Evolutionary conservation across 2,329 filamentous ascomycete genomes (phyloP), one percentile per base, ranked within the genome.

Genomic region (Grosmannia clavigera): DNA sequence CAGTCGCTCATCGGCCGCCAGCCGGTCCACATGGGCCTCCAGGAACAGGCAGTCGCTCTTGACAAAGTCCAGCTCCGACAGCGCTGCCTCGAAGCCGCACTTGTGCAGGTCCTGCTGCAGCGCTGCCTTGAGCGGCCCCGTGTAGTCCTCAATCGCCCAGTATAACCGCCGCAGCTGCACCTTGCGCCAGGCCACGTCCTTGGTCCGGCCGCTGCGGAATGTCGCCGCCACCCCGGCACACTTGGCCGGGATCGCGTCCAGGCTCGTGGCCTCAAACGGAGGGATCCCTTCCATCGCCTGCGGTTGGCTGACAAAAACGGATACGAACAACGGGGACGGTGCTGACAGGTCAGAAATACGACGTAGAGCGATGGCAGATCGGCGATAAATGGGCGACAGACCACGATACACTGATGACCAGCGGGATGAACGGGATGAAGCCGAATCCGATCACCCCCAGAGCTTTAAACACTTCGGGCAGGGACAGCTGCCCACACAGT

Each of bases 101-200:
- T 95, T 96, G 71, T 83, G 81, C 65, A 97, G 76, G 70, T 99
- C 94, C 66, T 81, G 78, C 70, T 82, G 79, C 70, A 90, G 82
- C 27, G 92, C 90, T 71, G 90, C 87, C 65, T 83, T 70, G 63
- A 97, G 79, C 66, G 86, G 81, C 54, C 83, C 77, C 60, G 85
- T 80, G 70, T 89, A 86, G 77, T 97, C 92, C 65, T 84, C 84
- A 66, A 96, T 72, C 9, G 82, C 91, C 94, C 94, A 97, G 78
- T 96, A 97, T 60, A 97, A 85, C 80, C 91, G 92, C 67, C 92
- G 87, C 63, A 99, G 83, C 79, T 97, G 94, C 59, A 83, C 79
- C 64, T 92, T 78, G 64, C 94, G 85, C 76, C 87, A 97, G 68
- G 89, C 81, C 62, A 96, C 70, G 59, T 89, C 81, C 70, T 90